These are phyloP conservation scores for Eleusine indica DNA, from an alignment of 176 grass and related monocot species.

Conservation along the genomic window DNA sequence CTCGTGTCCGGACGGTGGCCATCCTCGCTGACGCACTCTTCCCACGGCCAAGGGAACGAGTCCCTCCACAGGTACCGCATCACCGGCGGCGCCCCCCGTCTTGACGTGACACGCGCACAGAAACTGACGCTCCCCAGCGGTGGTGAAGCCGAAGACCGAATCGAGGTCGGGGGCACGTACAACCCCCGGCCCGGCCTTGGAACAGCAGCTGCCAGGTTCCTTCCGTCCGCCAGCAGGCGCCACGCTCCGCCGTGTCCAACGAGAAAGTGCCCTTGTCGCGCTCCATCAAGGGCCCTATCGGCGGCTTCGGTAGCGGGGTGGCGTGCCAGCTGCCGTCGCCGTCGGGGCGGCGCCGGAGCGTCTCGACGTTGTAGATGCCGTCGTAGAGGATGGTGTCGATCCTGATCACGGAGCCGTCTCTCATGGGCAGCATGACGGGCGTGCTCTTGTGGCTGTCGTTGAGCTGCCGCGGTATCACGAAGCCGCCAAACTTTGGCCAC, in stretches of 20 bases:
- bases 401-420: neutral
- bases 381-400: conserved; percentile 18
- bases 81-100: neutral
- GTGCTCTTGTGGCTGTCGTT: neutral
- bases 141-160: neutral
- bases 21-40: neutral
- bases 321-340: neutral
- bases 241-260: neutral
- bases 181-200: conserved; percentile 4
- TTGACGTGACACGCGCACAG: neutral
- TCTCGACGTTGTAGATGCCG: neutral
- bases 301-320: neutral
- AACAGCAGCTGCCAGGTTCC: neutral
- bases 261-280: conserved; percentile 14
- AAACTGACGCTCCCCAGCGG: neutral
- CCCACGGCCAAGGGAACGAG: neutral
- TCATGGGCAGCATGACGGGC: neutral
- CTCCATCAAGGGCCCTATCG: neutral
- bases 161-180: neutral
- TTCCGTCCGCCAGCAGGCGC: neutral
- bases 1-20: neutral
- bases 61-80: neutral
- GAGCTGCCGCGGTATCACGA: too few species aligned
- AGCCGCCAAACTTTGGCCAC: neutral
- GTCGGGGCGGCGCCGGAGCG: neutral